Evolutionary conservation across 805 yeast genomes (phyloP).

Genomic region (Ogataea trehaloabstinens): DNA sequence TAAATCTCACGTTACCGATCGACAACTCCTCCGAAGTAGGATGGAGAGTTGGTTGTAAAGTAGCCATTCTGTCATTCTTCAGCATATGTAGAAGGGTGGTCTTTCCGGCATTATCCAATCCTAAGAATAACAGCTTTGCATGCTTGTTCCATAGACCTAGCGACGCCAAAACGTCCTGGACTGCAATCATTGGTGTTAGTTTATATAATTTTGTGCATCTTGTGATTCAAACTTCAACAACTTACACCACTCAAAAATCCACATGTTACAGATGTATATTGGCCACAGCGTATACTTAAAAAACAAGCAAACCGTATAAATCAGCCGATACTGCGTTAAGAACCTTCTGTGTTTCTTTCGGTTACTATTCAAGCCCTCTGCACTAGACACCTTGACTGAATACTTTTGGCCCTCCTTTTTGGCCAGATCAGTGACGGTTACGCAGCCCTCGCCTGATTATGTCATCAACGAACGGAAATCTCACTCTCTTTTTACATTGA

Average conservation of each 20-base stretch:
- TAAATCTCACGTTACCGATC: conserved; percentile 93
- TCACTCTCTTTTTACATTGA: background rate
- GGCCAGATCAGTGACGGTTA: no score
- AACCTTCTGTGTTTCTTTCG: no score
- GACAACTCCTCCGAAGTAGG: conserved; percentile 98
- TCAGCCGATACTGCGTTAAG: no score
- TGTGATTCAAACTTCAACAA: no score
- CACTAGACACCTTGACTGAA: no score
- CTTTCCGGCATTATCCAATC: conserved; percentile 97
- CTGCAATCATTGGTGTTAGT: conserved; percentile 27
- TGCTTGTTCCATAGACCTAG: conserved; percentile 90
- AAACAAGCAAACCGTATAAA: background rate
- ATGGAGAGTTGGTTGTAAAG: conserved; percentile 95
- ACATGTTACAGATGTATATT: conserved; percentile 23
- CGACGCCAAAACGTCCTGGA: conserved; percentile 74
- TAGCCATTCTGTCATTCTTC: conserved; percentile 94
- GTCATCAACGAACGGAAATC: background rate
- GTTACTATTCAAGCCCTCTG: no score
- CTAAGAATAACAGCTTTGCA: conserved; percentile 92
- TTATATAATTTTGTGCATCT: no score
- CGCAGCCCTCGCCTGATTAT: background rate
- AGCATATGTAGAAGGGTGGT: conserved; percentile 85
- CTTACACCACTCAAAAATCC: conserved; percentile 41
- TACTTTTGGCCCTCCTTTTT: no score
- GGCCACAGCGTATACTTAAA: background rate